A percentile compares a stretch with the other conserved stretches of the same genome.
These are phyloP conservation scores for Gossypium australe DNA, from an alignment of 345 rosid genomes.

Conservation along the genomic window DNA sequence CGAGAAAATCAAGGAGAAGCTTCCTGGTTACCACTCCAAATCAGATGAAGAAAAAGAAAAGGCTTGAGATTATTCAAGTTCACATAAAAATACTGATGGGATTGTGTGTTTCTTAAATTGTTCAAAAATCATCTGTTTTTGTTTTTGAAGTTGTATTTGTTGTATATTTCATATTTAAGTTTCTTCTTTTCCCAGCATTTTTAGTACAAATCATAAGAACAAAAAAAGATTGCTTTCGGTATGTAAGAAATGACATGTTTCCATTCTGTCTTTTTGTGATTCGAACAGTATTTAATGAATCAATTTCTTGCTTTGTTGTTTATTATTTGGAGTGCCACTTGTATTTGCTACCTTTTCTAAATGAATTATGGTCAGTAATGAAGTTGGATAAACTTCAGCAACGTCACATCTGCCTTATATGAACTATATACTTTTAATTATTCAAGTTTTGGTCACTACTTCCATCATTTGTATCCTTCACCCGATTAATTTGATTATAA, in stretches of 20 bases:
- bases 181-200: neutral
- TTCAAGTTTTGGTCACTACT: neutral
- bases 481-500: no score
- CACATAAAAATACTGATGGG: neutral
- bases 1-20: conserved; percentile 61
- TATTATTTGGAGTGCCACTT: neutral
- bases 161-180: neutral
- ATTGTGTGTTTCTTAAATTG: neutral
- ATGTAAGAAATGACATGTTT: neutral
- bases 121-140: neutral
- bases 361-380: neutral
- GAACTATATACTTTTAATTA: neutral
- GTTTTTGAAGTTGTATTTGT: neutral
- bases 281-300: conserved; percentile 4
- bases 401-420: neutral
- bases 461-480: no score
- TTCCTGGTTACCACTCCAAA: conserved; percentile 47
- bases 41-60: conserved; percentile 19
- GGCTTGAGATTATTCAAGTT: neutral
- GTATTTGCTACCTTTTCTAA: neutral
- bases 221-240: neutral
- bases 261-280: neutral
- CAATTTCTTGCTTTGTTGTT: neutral
- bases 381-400: neutral
- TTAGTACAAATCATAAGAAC: neutral